Conservation (phyloP, 2,329 filamentous ascomycete genomes). For the Diplocarpon rosae region DNA sequence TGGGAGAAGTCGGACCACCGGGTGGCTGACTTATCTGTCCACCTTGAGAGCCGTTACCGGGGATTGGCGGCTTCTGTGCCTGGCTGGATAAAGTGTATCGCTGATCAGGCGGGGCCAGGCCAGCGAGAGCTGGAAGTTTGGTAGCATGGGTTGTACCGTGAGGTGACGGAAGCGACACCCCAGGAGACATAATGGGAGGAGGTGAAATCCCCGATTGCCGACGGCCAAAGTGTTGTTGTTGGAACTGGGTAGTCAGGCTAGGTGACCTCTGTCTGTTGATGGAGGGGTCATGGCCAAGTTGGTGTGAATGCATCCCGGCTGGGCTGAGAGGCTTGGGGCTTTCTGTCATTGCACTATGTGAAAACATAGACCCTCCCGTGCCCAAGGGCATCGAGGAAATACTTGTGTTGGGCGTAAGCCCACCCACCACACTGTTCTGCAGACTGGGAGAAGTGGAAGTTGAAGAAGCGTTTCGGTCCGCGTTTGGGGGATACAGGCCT, state of each 20-base stretch:
- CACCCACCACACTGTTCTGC: constrained; percentile 26
- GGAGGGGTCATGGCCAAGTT: constrained; percentile 42
- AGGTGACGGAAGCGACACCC: constrained; percentile 24
- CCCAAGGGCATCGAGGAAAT: constrained; percentile 38
- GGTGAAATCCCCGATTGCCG: constrained; percentile 45
- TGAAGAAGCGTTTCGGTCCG: constrained; percentile 38
- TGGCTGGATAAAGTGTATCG: constrained; percentile 26
- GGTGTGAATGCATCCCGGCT: constrained; percentile 35
- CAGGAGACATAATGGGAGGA: constrained; percentile 13
- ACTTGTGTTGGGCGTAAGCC: constrained; percentile 39
- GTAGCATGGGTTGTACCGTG: constrained; percentile 20
- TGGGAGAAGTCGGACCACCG: constrained; percentile 21
- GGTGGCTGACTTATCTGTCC: constrained; percentile 17
- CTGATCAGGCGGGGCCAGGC: constrained; percentile 26
- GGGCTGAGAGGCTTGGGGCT: constrained; percentile 77
- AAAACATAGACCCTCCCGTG: constrained; percentile 46
- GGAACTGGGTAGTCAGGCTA: constrained; percentile 53
- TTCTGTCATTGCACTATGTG: constrained; percentile 65
- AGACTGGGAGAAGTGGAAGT: constrained; percentile 45
- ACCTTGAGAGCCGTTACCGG: constrained; percentile 12
- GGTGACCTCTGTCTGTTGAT: constrained; percentile 50
- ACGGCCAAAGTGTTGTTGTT: constrained; percentile 52
- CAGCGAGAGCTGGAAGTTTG: constrained; percentile 26
- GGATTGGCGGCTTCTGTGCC: constrained; percentile 16
- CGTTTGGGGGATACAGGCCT: constrained; percentile 52